A percentile compares a stretch with the other conserved stretches of the same genome.
phyloP scores from a whole-genome alignment of 2,329 filamentous ascomycete genomes.

The Gaeumannomyces sp. region DNA sequence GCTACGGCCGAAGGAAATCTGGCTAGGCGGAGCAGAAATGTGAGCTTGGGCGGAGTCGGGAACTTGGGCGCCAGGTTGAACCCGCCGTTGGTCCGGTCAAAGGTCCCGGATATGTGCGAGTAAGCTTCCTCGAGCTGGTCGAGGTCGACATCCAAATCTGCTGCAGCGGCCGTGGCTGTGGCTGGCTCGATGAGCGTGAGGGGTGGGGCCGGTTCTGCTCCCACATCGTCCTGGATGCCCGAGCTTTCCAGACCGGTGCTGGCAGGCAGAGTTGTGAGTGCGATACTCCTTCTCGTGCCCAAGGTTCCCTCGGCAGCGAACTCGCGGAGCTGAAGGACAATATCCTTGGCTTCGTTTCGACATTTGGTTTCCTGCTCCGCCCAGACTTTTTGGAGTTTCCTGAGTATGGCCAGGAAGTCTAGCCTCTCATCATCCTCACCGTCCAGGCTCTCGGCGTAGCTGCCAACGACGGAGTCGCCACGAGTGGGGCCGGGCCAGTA shows the following conservation, averaged over 20 bases:
- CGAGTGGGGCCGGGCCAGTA: conserved; percentile 78
- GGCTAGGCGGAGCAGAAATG: conserved; percentile 71
- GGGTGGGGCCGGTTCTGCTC: conserved; percentile 4
- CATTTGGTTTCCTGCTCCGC: conserved; percentile 76
- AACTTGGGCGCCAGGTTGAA: conserved; percentile 85
- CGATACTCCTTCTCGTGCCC: conserved; percentile 27
- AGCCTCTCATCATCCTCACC: conserved; percentile 51
- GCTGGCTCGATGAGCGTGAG: conserved; percentile 1
- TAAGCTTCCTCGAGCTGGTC: conserved; percentile 90
- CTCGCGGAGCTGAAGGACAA: conserved; percentile 71
- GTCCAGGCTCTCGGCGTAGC: conserved; percentile 31
- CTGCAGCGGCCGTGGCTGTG: conserved; percentile 17
- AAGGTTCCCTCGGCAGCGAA: conserved; percentile 86
- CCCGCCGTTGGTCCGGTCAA: conserved; percentile 70
- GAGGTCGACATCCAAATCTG: conserved; percentile 69
- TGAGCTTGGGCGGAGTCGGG: conserved; percentile 76
- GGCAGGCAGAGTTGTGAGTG: conserved; percentile 18
- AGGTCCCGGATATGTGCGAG: conserved; percentile 72
- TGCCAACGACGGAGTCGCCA: conserved; percentile 25
- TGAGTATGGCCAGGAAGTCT: conserved; percentile 77
- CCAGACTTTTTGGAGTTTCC: conserved; percentile 74
- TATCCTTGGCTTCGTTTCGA: conserved; percentile 75
- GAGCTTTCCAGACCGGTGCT: conserved; percentile 9
- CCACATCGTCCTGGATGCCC: neutral
- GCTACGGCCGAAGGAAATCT: conserved; percentile 66